phyloP scores from a whole-genome alignment of 805 yeast genomes.

The Candida andamanensis region DNA sequence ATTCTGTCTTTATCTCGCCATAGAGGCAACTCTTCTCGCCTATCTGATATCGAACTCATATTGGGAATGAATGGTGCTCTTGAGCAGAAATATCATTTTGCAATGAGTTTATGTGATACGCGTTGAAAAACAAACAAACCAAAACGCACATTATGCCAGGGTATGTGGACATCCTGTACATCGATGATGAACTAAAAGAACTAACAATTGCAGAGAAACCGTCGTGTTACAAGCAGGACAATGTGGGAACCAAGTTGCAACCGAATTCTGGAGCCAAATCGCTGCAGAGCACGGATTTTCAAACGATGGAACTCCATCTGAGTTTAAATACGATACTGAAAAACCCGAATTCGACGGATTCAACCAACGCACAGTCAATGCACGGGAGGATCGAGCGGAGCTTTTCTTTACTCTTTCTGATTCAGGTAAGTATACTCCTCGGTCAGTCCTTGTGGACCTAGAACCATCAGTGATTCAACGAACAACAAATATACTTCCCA shows the following conservation, averaged over 20 bases:
- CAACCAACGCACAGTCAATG: conserved; percentile 7
- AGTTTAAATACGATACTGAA: conserved; percentile 20
- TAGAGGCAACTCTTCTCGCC: background rate
- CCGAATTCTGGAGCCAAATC: conserved; percentile 86
- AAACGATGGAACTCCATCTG: conserved; percentile 53
- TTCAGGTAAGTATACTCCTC: conserved; percentile 76
- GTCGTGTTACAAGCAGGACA: conserved; percentile 79
- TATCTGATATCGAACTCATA: background rate
- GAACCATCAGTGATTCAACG: conserved; percentile 85
- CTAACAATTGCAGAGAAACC: conserved; percentile 47
- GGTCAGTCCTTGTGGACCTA: conserved; percentile 78
- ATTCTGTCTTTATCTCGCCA: background rate
- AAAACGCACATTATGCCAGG: conserved; percentile 16
- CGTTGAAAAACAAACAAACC: conserved; percentile 5
- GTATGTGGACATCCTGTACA: conserved; percentile 14
- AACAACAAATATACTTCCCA: conserved; percentile 46
- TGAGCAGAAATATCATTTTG: background rate
- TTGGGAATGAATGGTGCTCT: background rate
- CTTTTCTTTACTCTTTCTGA: conserved; percentile 78
- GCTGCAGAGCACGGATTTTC: conserved; percentile 81
- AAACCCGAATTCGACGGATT: conserved; percentile 14
- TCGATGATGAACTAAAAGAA: conserved; percentile 5
- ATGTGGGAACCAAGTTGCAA: conserved; percentile 95
- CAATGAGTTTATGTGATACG: too few relatives aligned
- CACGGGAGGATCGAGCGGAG: conserved; percentile 64